These are phyloP conservation scores for Trichoderma simmonsii DNA, from an alignment of 2,329 filamentous ascomycete species.

Conservation along the genomic window DNA sequence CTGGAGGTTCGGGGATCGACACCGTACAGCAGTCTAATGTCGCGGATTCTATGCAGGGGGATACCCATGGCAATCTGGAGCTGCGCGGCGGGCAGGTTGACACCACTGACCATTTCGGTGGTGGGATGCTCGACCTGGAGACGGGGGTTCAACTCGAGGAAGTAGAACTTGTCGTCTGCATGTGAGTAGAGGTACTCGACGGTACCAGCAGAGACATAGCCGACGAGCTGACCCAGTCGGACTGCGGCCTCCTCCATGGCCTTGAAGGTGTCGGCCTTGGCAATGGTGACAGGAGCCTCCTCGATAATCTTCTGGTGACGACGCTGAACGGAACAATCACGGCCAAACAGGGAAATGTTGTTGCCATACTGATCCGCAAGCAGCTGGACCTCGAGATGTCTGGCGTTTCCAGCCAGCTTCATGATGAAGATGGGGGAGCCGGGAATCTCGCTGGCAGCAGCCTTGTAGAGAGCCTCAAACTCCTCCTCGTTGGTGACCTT, in stretches of 20 bases:
- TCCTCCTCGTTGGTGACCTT: constrained; percentile 84
- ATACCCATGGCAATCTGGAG: constrained; percentile 99
- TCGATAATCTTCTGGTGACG: constrained; percentile 99
- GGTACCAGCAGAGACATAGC: constrained; percentile 97
- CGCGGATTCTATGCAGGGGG: constrained; percentile 88
- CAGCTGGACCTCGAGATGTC: constrained; percentile 95
- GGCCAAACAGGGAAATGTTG: constrained; percentile 97
- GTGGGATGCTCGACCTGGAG: constrained; percentile 99
- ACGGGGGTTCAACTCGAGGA: constrained; percentile 97
- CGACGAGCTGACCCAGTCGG: constrained; percentile 86
- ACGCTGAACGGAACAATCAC: constrained; percentile 97
- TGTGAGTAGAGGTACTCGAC: constrained; percentile 99
- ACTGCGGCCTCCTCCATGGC: constrained; percentile 97
- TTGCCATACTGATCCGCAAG: constrained; percentile 99
- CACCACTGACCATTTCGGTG: constrained; percentile 98
- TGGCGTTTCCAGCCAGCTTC: constrained; percentile 95
- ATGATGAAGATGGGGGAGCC: constrained; percentile 99
- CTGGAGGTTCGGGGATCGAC: constrained; percentile 83
- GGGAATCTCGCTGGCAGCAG: constrained; percentile 93
- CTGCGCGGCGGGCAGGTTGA: constrained; percentile 94
- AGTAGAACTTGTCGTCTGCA: constrained; percentile 98
- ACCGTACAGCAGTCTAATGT: constrained; percentile 94
- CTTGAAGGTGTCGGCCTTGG: constrained; percentile 82
- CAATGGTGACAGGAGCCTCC: constrained; percentile 96
- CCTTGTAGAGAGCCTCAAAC: constrained; percentile 87